phyloP scores from a whole-genome alignment of 2,329 filamentous ascomycete genomes.

The Basipetospora chlamydospora region DNA sequence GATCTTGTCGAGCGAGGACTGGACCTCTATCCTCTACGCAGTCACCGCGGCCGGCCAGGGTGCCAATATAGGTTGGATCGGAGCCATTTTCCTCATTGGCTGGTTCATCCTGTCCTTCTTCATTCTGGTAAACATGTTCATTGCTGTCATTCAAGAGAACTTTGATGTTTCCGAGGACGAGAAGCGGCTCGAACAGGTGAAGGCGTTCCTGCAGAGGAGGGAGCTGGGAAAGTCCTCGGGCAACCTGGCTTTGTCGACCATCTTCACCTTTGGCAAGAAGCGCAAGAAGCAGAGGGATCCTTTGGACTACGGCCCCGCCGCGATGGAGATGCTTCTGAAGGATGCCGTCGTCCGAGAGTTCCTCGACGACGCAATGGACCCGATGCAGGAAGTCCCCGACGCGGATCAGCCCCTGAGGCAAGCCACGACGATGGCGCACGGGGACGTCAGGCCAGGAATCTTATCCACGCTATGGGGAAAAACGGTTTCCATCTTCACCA shows the following conservation, averaged over 20 bases:
- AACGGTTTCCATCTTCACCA: constrained; percentile 38
- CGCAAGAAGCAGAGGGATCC: constrained; percentile 55
- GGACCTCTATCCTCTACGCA: constrained; percentile 77
- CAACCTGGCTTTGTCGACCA: constrained; percentile 62
- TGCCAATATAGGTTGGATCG: constrained; percentile 76
- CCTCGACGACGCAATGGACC: constrained; percentile 56
- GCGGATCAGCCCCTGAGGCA: constrained; percentile 12
- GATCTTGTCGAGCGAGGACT: constrained; percentile 88
- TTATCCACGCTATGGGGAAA: constrained; percentile 49
- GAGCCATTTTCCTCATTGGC: constrained; percentile 74
- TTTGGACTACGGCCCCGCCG: constrained; percentile 79
- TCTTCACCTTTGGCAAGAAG: constrained; percentile 49
- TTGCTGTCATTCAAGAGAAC: constrained; percentile 99
- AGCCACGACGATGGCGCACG: constrained; percentile 12
- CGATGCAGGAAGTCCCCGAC: constrained; percentile 22
- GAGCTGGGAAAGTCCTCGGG: constrained; percentile 60
- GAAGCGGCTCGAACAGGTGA: constrained; percentile 91
- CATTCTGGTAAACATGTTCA: constrained; percentile 98
- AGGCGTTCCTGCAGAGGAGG: constrained; percentile 82
- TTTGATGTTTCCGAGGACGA: constrained; percentile 98
- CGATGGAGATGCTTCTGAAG: constrained; percentile 91
- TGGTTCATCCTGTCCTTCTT: constrained; percentile 96
- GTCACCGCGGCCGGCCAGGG: constrained; percentile 54
- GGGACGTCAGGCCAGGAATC: constrained; percentile 39
- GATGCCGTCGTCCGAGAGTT: constrained; percentile 93